These are phyloP conservation scores for Colletotrichum sp. DNA, from an alignment of 2,329 filamentous ascomycete species.

Conservation along the genomic window DNA sequence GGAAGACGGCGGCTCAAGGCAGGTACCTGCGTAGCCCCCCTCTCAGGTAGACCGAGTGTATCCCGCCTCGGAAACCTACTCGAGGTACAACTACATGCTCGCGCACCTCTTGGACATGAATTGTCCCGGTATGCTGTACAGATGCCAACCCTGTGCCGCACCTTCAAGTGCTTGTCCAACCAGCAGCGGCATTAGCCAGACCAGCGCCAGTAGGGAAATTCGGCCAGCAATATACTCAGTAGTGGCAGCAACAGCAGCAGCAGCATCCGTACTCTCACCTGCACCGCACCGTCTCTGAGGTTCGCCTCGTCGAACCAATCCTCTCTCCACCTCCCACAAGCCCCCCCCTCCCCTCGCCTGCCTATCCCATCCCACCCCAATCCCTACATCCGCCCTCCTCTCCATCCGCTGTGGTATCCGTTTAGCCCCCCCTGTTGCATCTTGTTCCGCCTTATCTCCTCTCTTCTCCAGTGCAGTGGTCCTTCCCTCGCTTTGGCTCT, in stretches of 20 bases:
- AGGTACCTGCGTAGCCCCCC: not conserved
- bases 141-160: not conserved
- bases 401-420: slow-evolving; percentile 17
- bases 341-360: slow-evolving; percentile 1
- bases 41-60: not conserved
- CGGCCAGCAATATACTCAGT: not conserved
- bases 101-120: not conserved
- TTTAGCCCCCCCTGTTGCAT: slow-evolving; percentile 12
- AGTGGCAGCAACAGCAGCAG: not conserved
- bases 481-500: slow-evolving; percentile 5
- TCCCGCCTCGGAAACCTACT: not conserved
- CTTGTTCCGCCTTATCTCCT: slow-evolving; percentile 21
- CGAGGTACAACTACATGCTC: not conserved
- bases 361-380: slow-evolving; percentile 15
- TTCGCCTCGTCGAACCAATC: slow-evolving; percentile 12
- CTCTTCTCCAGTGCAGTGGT: slow-evolving; percentile 10
- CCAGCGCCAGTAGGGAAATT: not conserved
- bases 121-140: not conserved
- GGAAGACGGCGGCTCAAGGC: not conserved
- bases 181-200: not conserved
- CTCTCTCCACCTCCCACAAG: slow-evolving; percentile 15
- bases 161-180: not conserved
- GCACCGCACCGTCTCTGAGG: not conserved
- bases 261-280: not conserved
- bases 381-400: slow-evolving; percentile 21